Base-by-base conservation (phyloP, 1,284 basidiomycete species). In the Puccinia polysora region DNA sequence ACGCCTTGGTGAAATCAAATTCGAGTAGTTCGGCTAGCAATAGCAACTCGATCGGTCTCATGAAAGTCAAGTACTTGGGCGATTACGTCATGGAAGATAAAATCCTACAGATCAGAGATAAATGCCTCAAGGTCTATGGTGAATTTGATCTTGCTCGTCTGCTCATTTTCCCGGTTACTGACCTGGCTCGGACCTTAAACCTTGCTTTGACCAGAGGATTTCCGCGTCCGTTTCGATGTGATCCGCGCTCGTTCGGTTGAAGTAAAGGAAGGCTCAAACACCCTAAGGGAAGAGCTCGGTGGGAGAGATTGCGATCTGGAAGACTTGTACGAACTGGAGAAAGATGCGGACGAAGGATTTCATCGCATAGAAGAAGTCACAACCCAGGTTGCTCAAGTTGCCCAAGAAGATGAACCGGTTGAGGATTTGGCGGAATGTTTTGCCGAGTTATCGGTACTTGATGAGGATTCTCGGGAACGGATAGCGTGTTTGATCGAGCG, bases 41-140 rank as follows among this genome's bases (percentile, higher is more conserved):
- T 45, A 59, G 53, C 25, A 28, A 23, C 18, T 25, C 58, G 10
- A 12, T 45, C 23, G 49, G 30, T 4, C 20, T 43, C 12, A n/a
- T 60, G 60, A 85, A 82, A 65, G 83, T 83, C 6, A 83, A 89
- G 59, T 87, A 86, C n/a, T 79, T 91, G 65, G 88, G 86, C 6
- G 88, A 89, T 78, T 91, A 90, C 79, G 89, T 91, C 23, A 87
- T 86, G 34, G 84, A 83, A 75, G 84, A 82, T 65, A 89, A 87
- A 81, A 91, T 91, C 88, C 84, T 84, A 73, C 84, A 90, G 76
- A 89, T 90, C 0, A 86, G 86, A 0, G 86, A 88, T 30, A 86
- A 85, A 3, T 91, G 90, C 78, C 79, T 82, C n/a, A 84, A 85
- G 73, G 85, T 86, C 34, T 86, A 90, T 80, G 85, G 87, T 86